Evolutionary conservation across 2,329 filamentous ascomycete genomes (phyloP).

Genomic region (Myotisia sp.): DNA sequence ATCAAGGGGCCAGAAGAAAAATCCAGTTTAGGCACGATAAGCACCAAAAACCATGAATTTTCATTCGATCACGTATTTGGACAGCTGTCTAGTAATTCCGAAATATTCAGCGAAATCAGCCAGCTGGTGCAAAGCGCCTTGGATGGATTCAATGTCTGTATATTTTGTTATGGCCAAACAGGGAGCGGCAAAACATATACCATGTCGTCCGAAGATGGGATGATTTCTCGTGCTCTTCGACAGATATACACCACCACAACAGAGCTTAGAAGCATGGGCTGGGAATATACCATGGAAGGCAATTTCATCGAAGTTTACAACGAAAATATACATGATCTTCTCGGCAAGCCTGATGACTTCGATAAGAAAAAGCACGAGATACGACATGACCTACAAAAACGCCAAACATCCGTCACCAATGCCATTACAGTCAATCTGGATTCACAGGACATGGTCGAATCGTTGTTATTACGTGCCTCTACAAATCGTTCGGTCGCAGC

Average conservation of each 20-base stretch:
- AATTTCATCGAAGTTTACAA: slow-evolving; percentile 98
- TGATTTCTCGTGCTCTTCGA: slow-evolving; percentile 84
- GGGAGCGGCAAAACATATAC: slow-evolving; percentile 94
- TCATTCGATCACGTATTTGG: slow-evolving; percentile 88
- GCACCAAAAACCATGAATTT: slow-evolving; percentile 69
- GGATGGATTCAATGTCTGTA: slow-evolving; percentile 96
- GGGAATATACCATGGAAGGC: slow-evolving; percentile 87
- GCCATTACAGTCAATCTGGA: slow-evolving; percentile 63
- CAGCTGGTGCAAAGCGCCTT: slow-evolving; percentile 92
- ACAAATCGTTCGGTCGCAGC: slow-evolving; percentile 84
- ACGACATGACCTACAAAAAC: slow-evolving; percentile 66
- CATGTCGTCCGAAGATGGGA: slow-evolving; percentile 81
- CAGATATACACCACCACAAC: slow-evolving; percentile 88
- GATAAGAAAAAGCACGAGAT: slow-evolving; percentile 79
- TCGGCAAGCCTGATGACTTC: slow-evolving; percentile 56
- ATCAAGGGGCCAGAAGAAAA: slow-evolving; percentile 71
- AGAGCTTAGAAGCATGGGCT: slow-evolving; percentile 74
- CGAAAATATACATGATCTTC: slow-evolving; percentile 82
- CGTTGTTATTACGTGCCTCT: slow-evolving; percentile 64
- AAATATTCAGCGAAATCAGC: slow-evolving; percentile 91
- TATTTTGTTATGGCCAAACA: slow-evolving; percentile 96
- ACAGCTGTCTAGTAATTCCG: slow-evolving; percentile 59
- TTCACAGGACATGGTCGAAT: slow-evolving; percentile 64
- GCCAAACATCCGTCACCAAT: slow-evolving; percentile 70
- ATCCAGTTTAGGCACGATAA: slow-evolving; percentile 61